These are phyloP conservation scores for Hibiscus tridactylites DNA, from an alignment of 345 rosid genomes.

Conservation along the genomic window DNA sequence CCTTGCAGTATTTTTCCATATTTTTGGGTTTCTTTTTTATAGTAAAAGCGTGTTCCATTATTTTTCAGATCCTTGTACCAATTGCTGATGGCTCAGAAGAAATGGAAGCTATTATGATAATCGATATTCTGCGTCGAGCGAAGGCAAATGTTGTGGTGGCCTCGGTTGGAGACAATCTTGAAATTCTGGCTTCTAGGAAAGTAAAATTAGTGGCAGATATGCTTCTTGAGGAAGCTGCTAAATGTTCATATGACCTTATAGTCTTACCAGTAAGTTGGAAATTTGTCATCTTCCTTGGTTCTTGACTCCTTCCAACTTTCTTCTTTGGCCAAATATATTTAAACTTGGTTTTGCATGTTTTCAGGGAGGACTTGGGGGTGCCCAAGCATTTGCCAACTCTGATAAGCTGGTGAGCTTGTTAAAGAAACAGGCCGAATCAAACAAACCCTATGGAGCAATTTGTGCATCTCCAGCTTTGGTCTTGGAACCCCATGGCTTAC, in stretches of 20 bases:
- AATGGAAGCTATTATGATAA: background rate
- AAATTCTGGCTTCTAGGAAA: background rate
- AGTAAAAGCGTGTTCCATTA: background rate
- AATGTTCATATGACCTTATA: constrained; percentile 37
- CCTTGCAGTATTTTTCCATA: background rate
- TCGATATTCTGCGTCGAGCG: background rate
- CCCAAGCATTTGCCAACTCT: constrained; percentile 75
- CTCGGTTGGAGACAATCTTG: background rate
- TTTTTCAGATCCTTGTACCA: background rate
- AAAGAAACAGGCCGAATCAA: background rate
- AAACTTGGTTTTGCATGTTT: background rate
- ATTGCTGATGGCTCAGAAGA: background rate
- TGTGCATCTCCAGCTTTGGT: constrained; percentile 96
- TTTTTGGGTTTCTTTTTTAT: background rate
- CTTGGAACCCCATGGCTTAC: constrained; percentile 83
- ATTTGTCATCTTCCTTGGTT: background rate
- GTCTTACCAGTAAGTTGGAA: constrained; percentile 69
- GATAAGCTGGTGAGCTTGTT: constrained; percentile 50
- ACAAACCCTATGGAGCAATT: background rate
- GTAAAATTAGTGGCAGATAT: background rate
- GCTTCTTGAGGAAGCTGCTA: background rate
- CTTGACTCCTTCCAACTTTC: background rate
- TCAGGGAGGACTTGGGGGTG: constrained; percentile 84
- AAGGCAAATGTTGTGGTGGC: background rate
- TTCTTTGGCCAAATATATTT: background rate